Conservation (phyloP, 371 early-diverging fungal species). For the Mucor racemosus region DNA sequence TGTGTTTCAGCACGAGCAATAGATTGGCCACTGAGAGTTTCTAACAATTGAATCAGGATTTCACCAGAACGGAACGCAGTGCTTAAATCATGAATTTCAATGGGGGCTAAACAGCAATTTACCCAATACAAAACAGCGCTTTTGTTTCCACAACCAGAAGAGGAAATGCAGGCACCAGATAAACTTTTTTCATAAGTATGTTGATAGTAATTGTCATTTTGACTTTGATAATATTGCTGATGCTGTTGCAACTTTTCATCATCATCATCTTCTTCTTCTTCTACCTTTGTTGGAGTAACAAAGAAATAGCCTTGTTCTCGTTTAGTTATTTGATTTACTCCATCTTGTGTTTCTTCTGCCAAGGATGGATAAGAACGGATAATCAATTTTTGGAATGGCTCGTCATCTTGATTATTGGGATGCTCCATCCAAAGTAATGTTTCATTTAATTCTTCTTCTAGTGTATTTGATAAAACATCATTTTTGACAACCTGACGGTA, state of each 20-base stretch:
- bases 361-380: not conserved
- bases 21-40: not conserved
- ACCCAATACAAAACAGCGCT: not conserved
- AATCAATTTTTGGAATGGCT: not conserved
- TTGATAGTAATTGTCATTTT: not conserved
- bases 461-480: not conserved
- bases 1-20: not conserved
- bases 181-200: not conserved
- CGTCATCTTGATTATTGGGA: not conserved
- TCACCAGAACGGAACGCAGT: not conserved
- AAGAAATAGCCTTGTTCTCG: not conserved
- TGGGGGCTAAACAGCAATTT: not conserved
- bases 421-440: conserved; percentile 20
- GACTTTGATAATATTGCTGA: not conserved
- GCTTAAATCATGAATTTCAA: not conserved
- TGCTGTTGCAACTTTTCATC: no score
- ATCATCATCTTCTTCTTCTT: no score
- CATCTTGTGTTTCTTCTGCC: not conserved
- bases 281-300: not conserved
- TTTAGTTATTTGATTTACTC: not conserved
- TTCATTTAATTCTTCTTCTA: conserved; percentile 10
- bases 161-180: not conserved
- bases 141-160: not conserved
- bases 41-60: not conserved
- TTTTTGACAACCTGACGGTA: not conserved